phyloP scores from a whole-genome alignment of 495 filamentous ascomycete genomes.

The Lindgomyces ingoldianus region DNA sequence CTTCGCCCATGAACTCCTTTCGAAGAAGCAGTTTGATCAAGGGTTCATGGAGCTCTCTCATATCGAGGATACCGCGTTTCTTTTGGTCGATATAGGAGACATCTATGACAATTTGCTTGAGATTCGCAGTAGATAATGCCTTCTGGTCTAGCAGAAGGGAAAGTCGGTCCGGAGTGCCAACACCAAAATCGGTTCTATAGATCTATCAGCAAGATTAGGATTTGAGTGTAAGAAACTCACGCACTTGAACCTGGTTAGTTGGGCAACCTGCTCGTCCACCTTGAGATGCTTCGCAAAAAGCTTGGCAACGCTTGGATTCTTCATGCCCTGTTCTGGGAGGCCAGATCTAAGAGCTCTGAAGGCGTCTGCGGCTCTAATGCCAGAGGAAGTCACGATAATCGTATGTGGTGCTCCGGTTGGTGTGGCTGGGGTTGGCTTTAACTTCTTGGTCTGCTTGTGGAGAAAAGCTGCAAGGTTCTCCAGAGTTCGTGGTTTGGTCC shows the following conservation, averaged over 20 bases:
- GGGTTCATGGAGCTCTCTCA: slow-evolving; percentile 82
- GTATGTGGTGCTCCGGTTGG: slow-evolving; percentile 82
- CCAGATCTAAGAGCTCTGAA: slow-evolving; percentile 71
- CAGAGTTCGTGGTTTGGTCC: slow-evolving; percentile 59
- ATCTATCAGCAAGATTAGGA: slow-evolving; percentile 6
- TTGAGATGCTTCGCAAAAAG: slow-evolving; percentile 99
- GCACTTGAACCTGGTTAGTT: slow-evolving; percentile 62
- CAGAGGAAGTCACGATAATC: slow-evolving; percentile 75
- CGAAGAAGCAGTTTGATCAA: slow-evolving; percentile 68
- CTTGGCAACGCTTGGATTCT: slow-evolving; percentile 66
- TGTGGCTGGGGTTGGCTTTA: slow-evolving; percentile 58
- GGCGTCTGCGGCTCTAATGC: slow-evolving; percentile 72
- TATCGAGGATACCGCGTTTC: slow-evolving; percentile 87
- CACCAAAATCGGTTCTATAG: slow-evolving; percentile 72
- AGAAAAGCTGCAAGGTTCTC: slow-evolving; percentile 77
- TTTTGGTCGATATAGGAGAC: slow-evolving; percentile 89
- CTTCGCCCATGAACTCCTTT: slow-evolving; percentile 61
- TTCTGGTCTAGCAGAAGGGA: slow-evolving; percentile 69
- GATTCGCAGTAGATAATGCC: slow-evolving; percentile 46
- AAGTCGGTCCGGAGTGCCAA: slow-evolving; percentile 82
- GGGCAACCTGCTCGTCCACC: slow-evolving; percentile 77
- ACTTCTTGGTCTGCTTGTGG: slow-evolving; percentile 52
- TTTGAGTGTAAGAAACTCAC: neutral
- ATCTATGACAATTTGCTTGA: slow-evolving; percentile 83
- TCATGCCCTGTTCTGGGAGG: slow-evolving; percentile 65